Conservation (phyloP, 2,329 filamentous ascomycete species). For the Berkeleyomyces basicola region DNA sequence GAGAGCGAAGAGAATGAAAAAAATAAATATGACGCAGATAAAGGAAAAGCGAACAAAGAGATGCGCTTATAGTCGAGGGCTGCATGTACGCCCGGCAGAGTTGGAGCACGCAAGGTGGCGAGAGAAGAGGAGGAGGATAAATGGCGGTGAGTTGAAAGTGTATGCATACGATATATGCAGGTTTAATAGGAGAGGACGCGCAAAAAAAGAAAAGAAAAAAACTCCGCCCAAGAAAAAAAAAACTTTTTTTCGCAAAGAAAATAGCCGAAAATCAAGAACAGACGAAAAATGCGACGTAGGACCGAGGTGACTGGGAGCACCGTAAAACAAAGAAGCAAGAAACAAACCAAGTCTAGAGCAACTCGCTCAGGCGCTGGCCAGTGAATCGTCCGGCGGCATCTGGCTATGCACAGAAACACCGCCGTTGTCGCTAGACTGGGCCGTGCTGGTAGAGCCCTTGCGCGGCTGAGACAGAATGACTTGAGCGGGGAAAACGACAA, state of each 20-base stretch:
- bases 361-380: conserved; percentile 19
- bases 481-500: conserved; percentile 88
- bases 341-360: neutral
- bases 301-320: conserved; percentile 8
- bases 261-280: neutral
- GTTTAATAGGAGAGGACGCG: neutral
- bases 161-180: neutral
- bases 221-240: neutral
- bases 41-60: no score
- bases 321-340: neutral
- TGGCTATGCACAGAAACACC: conserved; percentile 22
- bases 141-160: neutral
- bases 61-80: no score
- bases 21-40: neutral
- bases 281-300: neutral
- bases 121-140: neutral
- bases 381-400: conserved; percentile 20
- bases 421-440: conserved; percentile 36
- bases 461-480: conserved; percentile 55
- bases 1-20: neutral
- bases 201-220: neutral
- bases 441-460: conserved; percentile 23
- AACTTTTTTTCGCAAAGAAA: neutral
- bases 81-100: neutral
- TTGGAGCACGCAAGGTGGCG: neutral